A percentile compares a stretch with the other conserved stretches of the same genome.
Evolutionary conservation across 768 basidiomycete species (phyloP).

Genomic region (Pisolithus tinctorius): DNA sequence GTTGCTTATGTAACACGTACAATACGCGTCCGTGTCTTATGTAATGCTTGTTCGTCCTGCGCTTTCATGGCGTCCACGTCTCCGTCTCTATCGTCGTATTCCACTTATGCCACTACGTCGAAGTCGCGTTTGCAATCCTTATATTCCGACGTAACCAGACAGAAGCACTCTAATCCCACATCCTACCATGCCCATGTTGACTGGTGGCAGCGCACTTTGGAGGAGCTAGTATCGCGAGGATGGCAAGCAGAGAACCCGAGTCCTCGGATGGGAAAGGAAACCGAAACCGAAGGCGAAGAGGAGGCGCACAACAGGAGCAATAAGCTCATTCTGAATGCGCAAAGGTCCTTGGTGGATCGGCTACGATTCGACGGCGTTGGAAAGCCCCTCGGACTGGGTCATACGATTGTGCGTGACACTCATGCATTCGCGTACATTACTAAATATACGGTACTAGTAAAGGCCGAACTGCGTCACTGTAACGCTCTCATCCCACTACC

Average conservation of each 20-base stretch:
- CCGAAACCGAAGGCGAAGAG: conserved; percentile 10
- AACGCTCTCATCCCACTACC: conserved; percentile 40
- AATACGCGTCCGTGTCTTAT: neutral
- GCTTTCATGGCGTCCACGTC: conserved; percentile 14
- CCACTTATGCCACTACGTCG: conserved; percentile 24
- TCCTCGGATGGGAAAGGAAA: conserved; percentile 5
- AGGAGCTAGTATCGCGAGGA: conserved; percentile 52
- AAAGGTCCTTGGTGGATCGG: conserved; percentile 46
- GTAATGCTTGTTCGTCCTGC: neutral
- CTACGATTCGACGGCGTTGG: conserved; percentile 64
- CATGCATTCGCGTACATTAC: conserved; percentile 4
- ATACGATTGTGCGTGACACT: conserved; percentile 60
- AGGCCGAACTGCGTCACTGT: conserved; percentile 57
- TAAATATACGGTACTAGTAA: conserved; percentile 41
- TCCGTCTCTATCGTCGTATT: conserved; percentile 16
- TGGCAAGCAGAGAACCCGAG: conserved; percentile 33
- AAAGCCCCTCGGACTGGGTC: conserved; percentile 65
- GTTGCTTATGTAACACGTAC: conserved; percentile 6
- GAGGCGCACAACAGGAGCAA: conserved; percentile 27
- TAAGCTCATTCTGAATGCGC: conserved; percentile 55
- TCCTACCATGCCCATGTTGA: conserved; percentile 74
- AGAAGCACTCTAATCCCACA: conserved; percentile 78
- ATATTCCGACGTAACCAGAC: conserved; percentile 82
- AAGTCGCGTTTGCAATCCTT: conserved; percentile 63
- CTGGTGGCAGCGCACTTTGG: conserved; percentile 80